Percentiles rank a stretch among this genome's conserved stretches.
These are phyloP conservation scores for Chaetomium strumarium DNA, from an alignment of 2,329 filamentous ascomycete species.

Conservation along the genomic window DNA sequence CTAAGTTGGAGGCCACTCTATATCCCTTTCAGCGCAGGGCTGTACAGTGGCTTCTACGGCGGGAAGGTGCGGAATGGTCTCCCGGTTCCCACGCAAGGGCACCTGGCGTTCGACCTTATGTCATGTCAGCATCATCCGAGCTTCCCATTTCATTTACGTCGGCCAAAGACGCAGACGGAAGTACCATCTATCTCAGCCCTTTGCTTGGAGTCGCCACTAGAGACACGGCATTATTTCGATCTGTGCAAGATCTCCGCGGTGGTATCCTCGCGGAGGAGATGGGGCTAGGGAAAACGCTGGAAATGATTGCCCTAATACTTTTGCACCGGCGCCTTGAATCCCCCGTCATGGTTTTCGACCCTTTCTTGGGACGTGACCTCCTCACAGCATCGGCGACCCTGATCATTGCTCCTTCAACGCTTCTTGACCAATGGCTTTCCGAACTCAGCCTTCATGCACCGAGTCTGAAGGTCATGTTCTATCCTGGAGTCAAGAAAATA, in stretches of 20 bases:
- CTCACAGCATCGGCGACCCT: constrained; percentile 50
- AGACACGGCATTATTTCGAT: constrained; percentile 41
- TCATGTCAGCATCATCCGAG: constrained; percentile 7
- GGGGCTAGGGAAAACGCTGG: constrained; percentile 76
- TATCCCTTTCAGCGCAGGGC: constrained; percentile 70
- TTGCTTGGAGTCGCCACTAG: constrained; percentile 54
- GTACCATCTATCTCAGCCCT: constrained; percentile 42
- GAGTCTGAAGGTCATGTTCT: constrained; percentile 48
- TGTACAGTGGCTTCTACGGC: constrained; percentile 61
- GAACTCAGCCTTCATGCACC: constrained; percentile 57
- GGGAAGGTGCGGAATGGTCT: constrained; percentile 55
- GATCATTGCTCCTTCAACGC: constrained; percentile 53
- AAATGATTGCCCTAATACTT: constrained; percentile 65
- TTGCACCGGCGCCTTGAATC: constrained; percentile 46
- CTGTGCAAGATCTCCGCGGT: constrained; percentile 42
- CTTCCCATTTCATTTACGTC: constrained; percentile 40
- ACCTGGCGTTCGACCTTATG: constrained; percentile 25
- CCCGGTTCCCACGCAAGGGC: constrained; percentile 12
- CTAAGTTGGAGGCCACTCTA: constrained; percentile 44
- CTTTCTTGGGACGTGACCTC: constrained; percentile 39
- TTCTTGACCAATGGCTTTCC: constrained; percentile 56
- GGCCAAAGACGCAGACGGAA: constrained; percentile 41
- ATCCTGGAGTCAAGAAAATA: constrained; percentile 41
- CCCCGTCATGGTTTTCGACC: constrained; percentile 28
- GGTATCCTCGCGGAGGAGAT: constrained; percentile 76